A percentile compares a stretch with the other conserved stretches of the same genome.
phyloP scores from a whole-genome alignment of 1,284 basidiomycete species.

The Austroboletus niveus region DNA sequence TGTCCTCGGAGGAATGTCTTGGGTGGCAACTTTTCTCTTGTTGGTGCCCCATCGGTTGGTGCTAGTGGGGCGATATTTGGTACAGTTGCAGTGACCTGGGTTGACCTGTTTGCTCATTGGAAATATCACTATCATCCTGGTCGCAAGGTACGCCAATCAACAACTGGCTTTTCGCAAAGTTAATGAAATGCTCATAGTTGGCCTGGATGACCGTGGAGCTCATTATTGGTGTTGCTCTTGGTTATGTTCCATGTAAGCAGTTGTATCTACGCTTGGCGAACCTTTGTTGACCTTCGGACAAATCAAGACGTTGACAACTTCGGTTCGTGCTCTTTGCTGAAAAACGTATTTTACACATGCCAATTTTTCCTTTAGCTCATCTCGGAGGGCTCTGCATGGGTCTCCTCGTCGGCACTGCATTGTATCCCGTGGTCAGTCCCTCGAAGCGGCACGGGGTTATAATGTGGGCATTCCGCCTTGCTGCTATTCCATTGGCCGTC shows the following conservation, averaged over 20 bases:
- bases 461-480: conserved; percentile 71
- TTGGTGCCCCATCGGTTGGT: conserved; percentile 90
- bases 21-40: conserved; percentile 88
- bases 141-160: conserved; percentile 53
- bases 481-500: conserved; percentile 72
- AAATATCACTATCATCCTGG: conserved; percentile 79
- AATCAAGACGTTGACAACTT: conserved; percentile 72
- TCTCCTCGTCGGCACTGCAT: conserved; percentile 73
- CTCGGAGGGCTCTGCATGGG: conserved; percentile 84
- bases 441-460: conserved; percentile 73
- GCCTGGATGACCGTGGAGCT: conserved; percentile 84
- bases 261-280: background rate
- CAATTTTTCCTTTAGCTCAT: conserved; percentile 49
- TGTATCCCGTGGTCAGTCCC: conserved; percentile 87
- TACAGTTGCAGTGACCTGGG: conserved; percentile 82
- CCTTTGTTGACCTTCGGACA: conserved; percentile 10
- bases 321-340: conserved; percentile 41
- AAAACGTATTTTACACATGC: conserved; percentile 1
- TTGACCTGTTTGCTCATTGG: conserved; percentile 94
- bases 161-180: background rate
- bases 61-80: conserved; percentile 95
- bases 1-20: conserved; percentile 62
- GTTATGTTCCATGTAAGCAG: conserved; percentile 73
- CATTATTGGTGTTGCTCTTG: conserved; percentile 80
- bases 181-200: conserved; percentile 43